Conservation (phyloP, 768 basidiomycete genomes). For the Cubamyces lactineus region DNA sequence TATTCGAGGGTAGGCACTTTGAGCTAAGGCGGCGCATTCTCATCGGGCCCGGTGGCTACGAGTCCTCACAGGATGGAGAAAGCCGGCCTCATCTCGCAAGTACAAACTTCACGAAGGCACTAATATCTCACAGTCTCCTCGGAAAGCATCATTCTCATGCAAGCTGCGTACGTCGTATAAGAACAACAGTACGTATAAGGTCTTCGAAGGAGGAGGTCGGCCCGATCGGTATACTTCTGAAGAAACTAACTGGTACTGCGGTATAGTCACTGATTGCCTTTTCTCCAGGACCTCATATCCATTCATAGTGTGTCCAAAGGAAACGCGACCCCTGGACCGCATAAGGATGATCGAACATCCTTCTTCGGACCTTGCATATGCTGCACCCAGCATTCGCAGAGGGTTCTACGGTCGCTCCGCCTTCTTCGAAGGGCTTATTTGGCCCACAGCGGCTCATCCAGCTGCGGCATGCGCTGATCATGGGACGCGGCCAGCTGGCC, state of each 20-base stretch:
- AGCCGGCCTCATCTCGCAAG: neutral
- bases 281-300: too few relatives aligned
- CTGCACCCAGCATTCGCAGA: neutral
- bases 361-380: conserved; percentile 1
- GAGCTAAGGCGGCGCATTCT: neutral
- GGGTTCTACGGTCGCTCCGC: conserved; percentile 8
- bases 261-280: too few relatives aligned
- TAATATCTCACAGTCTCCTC: too few relatives aligned
- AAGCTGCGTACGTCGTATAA: too few relatives aligned
- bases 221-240: too few relatives aligned
- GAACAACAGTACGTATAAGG: too few relatives aligned
- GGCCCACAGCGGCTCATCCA: neutral
- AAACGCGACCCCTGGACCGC: too few relatives aligned
- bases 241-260: too few relatives aligned
- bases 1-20: conserved; percentile 7
- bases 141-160: too few relatives aligned
- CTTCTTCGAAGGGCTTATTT: neutral
- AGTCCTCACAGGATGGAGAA: neutral
- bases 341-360: too few relatives aligned
- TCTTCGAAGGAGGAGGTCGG: too few relatives aligned
- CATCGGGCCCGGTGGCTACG: neutral
- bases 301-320: too few relatives aligned
- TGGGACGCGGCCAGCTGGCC: conserved; percentile 13
- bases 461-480: conserved; percentile 18
- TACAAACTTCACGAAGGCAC: neutral